Evolutionary conservation across 768 basidiomycete genomes (phyloP), one percentile per base, ranked within the genome.

Genomic region (Amanita phalloides): DNA sequence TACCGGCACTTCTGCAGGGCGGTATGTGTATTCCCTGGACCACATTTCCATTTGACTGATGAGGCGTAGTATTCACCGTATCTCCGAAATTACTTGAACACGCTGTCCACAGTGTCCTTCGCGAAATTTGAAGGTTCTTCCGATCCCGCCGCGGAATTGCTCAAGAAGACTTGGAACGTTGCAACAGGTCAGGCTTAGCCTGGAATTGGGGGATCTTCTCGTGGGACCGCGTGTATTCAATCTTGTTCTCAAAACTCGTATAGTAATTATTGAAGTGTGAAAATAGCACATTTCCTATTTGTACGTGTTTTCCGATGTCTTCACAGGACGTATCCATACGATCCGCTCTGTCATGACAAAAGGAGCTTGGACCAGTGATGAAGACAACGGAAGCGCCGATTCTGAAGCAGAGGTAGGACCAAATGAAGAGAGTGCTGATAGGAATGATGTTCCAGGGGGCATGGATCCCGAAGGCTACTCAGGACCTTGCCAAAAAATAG

Each of bases 1-100:
- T 93, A 87, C 58, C 73, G 86, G 54, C 89, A 95, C 58, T 93
- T 91, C 69, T 88, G 86, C 65, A 74, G 90, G 60, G 74, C 69
- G 64, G 91, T 92, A 49, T 56, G 88, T 70, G 10, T 36, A 36
- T 21, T 49, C 30, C 30, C 49, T 42, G 6, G 2, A 13, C 53
- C 42, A 25, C n/a, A 7, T 38, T 25, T 37, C 49, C 6, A 30
- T 55, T 57, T 36, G 3, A 57, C 20, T 53, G 32, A 43, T 49
- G 33, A 30, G 14, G 25, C 6, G 6, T 55, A 91, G 89, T 91
- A 90, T 57, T 78, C 87, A 3, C 84, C 87, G 0, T 88, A 90
- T 63, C 66, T 91, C 49, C 79, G 83, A 47, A 86, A 76, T 55
- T 89, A 88, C 61, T 70, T 78, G 47, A 80, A 78, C 35, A 88